Conservation (phyloP, 176 grass and related monocot species). For the Aegilops speltoides region DNA sequence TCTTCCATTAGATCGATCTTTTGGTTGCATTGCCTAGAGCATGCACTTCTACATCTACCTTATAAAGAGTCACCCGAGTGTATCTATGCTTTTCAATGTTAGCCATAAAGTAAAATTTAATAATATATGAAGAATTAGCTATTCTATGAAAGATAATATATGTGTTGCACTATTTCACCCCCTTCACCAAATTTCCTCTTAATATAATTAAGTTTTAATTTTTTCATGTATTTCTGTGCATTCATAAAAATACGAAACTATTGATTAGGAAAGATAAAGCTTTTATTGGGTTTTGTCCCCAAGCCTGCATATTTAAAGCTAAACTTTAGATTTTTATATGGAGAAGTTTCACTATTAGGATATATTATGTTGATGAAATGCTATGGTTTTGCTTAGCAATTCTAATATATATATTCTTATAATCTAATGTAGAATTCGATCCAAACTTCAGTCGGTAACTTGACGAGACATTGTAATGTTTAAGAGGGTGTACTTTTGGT, state of each 20-base stretch:
- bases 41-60: too few species aligned
- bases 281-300: not conserved
- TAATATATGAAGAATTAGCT: not conserved
- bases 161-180: not conserved
- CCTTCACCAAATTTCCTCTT: not conserved
- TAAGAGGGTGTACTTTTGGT: not conserved
- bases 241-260: not conserved
- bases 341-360: not conserved
- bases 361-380: not conserved
- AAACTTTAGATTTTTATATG: not conserved
- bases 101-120: not conserved
- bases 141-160: not conserved
- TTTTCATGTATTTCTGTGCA: not conserved
- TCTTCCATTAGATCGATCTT: too few species aligned
- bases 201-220: not conserved
- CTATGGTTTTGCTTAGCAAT: not conserved
- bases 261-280: not conserved
- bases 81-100: not conserved
- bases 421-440: not conserved
- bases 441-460: not conserved
- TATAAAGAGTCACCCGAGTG: not conserved
- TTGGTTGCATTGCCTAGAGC: too few species aligned
- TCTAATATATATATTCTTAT: not conserved
- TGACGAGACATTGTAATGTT: not conserved
- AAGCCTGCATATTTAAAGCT: not conserved